Percentiles rank a stretch among this genome's conserved stretches.
Conservation (phyloP, 2,329 filamentous ascomycete genomes). For the Nemania sp. region DNA sequence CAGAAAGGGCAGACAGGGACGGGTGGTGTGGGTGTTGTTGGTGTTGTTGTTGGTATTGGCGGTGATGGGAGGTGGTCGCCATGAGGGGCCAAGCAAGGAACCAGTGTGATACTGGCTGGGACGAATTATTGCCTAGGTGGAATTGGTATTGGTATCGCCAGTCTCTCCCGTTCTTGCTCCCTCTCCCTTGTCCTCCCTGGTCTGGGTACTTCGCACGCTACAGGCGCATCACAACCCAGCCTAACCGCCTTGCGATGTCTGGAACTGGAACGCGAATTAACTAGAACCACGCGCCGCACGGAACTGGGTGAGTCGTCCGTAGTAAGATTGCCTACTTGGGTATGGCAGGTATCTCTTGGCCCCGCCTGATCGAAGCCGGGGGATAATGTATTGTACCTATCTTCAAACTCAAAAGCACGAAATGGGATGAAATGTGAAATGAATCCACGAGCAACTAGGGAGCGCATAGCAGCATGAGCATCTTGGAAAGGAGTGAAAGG, state of each 20-base stretch:
- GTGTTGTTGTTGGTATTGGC: not conserved
- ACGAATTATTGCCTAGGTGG: too few relatives aligned
- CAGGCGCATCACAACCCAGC: slow-evolving; percentile 18
- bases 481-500: slow-evolving; percentile 26
- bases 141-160: not conserved
- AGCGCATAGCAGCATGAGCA: not conserved
- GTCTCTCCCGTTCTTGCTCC: slow-evolving; percentile 9
- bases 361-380: too few relatives aligned
- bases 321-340: slow-evolving; percentile 14
- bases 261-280: slow-evolving; percentile 12
- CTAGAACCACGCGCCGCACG: not conserved
- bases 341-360: not conserved
- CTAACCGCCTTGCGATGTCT: slow-evolving; percentile 7
- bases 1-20: slow-evolving; percentile 41
- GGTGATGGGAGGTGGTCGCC: slow-evolving; percentile 1
- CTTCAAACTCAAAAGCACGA: not conserved
- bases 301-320: not conserved
- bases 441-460: not conserved
- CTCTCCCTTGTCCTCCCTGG: not conserved
- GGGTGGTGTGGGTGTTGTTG: slow-evolving; percentile 26
- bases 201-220: slow-evolving; percentile 17
- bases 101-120: too few relatives aligned
- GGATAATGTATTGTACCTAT: too few relatives aligned
- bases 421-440: slow-evolving; percentile 16
- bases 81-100: slow-evolving; percentile 15